Percentiles rank a stretch among this genome's conserved stretches.
Evolutionary conservation across 768 basidiomycete genomes (phyloP).

Genomic region (Hypsizygus marmoreus): DNA sequence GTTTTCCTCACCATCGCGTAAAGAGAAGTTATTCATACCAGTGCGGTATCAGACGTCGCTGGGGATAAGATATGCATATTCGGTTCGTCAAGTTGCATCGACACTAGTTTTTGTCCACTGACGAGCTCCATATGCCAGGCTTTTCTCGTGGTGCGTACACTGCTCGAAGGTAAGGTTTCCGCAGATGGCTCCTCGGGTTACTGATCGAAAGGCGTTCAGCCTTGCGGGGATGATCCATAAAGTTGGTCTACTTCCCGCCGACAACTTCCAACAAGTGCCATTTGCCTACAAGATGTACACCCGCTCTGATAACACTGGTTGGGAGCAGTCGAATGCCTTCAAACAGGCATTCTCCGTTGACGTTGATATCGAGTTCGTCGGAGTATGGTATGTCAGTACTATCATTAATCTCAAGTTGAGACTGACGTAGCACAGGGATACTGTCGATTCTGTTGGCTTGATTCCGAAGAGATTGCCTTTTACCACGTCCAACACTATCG

Average conservation of each 20-base stretch:
- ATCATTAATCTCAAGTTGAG: background rate
- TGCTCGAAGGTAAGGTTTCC: conserved; percentile 43
- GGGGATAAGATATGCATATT: conserved; percentile 68
- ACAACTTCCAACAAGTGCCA: conserved; percentile 57
- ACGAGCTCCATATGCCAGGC: conserved; percentile 21
- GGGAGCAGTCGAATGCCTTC: conserved; percentile 53
- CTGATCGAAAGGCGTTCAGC: conserved; percentile 19
- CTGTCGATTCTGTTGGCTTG: conserved; percentile 63
- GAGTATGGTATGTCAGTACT: conserved; percentile 46
- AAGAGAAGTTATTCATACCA: background rate
- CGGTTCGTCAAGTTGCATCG: conserved; percentile 31
- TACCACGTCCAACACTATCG: conserved; percentile 54
- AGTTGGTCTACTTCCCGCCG: conserved; percentile 47
- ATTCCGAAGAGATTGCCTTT: conserved; percentile 58
- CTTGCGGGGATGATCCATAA: conserved; percentile 56
- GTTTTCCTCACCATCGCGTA: background rate
- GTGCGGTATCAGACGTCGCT: conserved; percentile 37
- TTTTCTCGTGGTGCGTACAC: conserved; percentile 72
- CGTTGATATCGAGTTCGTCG: conserved; percentile 59
- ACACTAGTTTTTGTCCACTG: background rate
- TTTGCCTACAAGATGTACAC: conserved; percentile 68
- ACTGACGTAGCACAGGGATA: conserved; percentile 52
- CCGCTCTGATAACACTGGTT: conserved; percentile 47
- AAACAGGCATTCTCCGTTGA: conserved; percentile 56
- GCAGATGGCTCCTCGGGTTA: background rate